Conservation (phyloP, 495 filamentous ascomycete species). For the Aspergillus incahuasiensis region DNA sequence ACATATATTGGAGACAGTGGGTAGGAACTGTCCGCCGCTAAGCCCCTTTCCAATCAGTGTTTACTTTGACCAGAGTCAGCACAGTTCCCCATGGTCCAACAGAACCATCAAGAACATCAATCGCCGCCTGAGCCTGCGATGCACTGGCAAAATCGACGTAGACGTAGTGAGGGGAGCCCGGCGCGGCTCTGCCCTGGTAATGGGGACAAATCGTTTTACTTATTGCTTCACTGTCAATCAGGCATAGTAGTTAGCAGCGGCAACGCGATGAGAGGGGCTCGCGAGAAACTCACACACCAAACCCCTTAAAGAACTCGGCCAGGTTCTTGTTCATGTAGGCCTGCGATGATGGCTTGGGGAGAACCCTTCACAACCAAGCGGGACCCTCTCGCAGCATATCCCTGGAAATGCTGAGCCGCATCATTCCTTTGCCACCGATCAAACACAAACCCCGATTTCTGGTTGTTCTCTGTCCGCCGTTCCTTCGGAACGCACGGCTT, state of each 20-base stretch:
- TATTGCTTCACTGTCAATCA: background rate
- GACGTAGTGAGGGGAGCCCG: background rate
- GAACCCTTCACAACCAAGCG: background rate
- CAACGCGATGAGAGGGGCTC: too few relatives aligned
- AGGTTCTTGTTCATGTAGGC: background rate
- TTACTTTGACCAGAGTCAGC: background rate
- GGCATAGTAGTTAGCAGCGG: background rate
- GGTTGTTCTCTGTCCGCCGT: background rate
- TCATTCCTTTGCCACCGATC: background rate
- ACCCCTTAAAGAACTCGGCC: background rate
- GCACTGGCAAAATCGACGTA: background rate
- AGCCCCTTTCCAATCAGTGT: background rate
- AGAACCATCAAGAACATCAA: background rate
- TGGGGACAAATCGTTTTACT: background rate
- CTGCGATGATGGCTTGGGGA: background rate
- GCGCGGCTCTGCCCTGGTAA: background rate
- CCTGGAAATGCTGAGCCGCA: background rate
- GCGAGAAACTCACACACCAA: background rate
- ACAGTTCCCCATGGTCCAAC: conserved; percentile 1
- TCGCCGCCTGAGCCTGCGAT: background rate
- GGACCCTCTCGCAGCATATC: background rate
- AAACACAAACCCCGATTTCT: background rate
- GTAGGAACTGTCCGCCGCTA: too few relatives aligned
- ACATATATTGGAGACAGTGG: too few relatives aligned
- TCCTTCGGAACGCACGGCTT: background rate